Base-by-base conservation (phyloP, 169 alveolate species). In the Plasmodium gonderi region DNA sequence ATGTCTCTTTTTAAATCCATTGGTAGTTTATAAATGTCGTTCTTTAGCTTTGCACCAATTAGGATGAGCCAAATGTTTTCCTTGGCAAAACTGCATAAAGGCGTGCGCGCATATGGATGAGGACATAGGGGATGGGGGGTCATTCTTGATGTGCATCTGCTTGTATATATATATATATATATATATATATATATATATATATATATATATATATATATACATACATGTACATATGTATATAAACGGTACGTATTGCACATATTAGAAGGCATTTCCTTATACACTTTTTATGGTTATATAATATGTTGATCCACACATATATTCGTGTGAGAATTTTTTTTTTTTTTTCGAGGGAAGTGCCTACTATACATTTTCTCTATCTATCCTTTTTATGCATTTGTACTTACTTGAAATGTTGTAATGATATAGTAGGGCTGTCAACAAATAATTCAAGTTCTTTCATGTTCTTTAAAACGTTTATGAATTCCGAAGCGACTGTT, bases 1-100 rank as follows among this genome's bases (percentile, higher is more conserved):
- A 87, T 87, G 64, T 87, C 93, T 87, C 89, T 87, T 87, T 87
- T 87, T 23, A 87, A 47, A 20, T 87, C 93, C 93, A 87, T 87
- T 1, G 93, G 93, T 26, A 87, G 47, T 76, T 87, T 87, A 36
- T 87, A 87, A 87, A 87, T 87, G n/a, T 87, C 90, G 60, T 87
- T 75, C 42, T 44, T 40, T 60, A 87, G 14, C 47, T 87, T 87
- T 14, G 79, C 93, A 33, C 80, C 79, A 29, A 87, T 87, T n/a
- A 87, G 51, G 3, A 83, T 38, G 38, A 87, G 72, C 93, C 93
- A 87, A 1, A n/a, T 87, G 40, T 51, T 76, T 31, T 87, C 93
- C 17, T 87, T 87, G n/a, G 31, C 51, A 45, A 74, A 87, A 12
- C 93, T 87, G 51, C n/a, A 12, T 45, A 60, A 8, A 23, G 5